Evolutionary conservation across 2,329 filamentous ascomycete genomes (phyloP).

Genomic region (Arachnomyces sp.): DNA sequence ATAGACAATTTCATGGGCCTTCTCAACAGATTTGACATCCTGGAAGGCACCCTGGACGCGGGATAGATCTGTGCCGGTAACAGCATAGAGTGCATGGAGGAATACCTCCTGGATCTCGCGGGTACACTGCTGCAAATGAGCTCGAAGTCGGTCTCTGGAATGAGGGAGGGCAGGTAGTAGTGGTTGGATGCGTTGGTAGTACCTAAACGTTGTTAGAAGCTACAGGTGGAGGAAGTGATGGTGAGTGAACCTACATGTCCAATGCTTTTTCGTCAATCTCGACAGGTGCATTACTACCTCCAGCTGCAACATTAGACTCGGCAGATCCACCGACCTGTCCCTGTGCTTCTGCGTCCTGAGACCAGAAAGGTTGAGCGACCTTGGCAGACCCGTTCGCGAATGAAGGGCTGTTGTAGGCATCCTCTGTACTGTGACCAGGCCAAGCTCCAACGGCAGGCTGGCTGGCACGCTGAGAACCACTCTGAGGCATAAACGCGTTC

Average conservation of each 20-base stretch:
- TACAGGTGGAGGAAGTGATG: not conserved
- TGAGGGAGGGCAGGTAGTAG: constrained; percentile 34
- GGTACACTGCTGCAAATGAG: constrained; percentile 31
- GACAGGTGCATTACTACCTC: constrained; percentile 27
- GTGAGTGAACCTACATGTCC: constrained; percentile 26
- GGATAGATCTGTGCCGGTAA: constrained; percentile 29
- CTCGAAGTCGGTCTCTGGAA: constrained; percentile 29
- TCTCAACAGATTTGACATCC: constrained; percentile 27
- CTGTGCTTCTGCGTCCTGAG: constrained; percentile 17
- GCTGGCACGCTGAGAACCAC: constrained; percentile 7
- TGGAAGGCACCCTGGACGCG: constrained; percentile 27
- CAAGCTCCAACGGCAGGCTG: constrained; percentile 17
- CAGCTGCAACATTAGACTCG: constrained; percentile 23
- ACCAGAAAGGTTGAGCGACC: constrained; percentile 32
- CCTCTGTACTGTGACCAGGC: constrained; percentile 17
- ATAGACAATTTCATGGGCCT: constrained; percentile 32
- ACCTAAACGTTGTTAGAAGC: constrained; percentile 22
- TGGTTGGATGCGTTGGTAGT: constrained; percentile 34
- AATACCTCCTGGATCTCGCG: constrained; percentile 35
- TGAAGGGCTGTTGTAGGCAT: constrained; percentile 22
- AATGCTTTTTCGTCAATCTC: constrained; percentile 32
- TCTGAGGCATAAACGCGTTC: constrained; percentile 31
- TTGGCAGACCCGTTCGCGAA: constrained; percentile 31
- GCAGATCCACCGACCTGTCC: constrained; percentile 25
- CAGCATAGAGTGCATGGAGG: constrained; percentile 31